A percentile compares a stretch with the other conserved stretches of the same genome.
These are phyloP conservation scores for Pyropia haitanensis DNA, from an alignment of 23 red algal species.

Conservation along the genomic window DNA sequence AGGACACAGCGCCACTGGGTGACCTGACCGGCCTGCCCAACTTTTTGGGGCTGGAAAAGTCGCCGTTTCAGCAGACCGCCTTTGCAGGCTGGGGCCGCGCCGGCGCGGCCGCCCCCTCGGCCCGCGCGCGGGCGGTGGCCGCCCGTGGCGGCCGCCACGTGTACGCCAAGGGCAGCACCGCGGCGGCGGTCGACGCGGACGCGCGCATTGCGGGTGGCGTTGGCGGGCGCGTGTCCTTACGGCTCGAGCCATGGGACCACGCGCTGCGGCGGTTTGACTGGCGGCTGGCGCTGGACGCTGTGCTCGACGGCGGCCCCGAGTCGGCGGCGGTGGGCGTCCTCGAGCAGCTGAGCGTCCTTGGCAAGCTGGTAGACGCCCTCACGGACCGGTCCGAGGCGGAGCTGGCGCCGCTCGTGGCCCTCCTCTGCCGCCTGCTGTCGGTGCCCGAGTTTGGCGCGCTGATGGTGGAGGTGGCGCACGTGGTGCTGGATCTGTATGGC, in stretches of 20 bases:
- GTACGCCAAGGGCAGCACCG: constrained; percentile 32
- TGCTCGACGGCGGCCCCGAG: constrained; percentile 26
- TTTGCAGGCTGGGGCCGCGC: constrained; percentile 53
- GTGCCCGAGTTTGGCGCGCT: constrained; percentile 28
- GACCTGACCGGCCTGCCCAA: neutral
- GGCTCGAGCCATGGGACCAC: constrained; percentile 32
- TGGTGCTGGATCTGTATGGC: constrained; percentile 65
- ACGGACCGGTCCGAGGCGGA: constrained; percentile 3
- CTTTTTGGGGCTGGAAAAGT: constrained; percentile 6
- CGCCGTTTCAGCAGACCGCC: constrained; percentile 7
- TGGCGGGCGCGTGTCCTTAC: neutral
- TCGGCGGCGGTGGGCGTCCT: constrained; percentile 52
- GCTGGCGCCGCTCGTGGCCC: constrained; percentile 38
- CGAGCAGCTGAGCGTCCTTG: constrained; percentile 61
- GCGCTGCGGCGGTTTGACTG: constrained; percentile 49
- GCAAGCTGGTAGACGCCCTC: constrained; percentile 41
- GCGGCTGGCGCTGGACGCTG: constrained; percentile 39
- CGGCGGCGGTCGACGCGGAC: constrained; percentile 13
- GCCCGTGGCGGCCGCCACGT: constrained; percentile 29
- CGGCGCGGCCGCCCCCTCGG: constrained; percentile 19
- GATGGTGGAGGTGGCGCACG: constrained; percentile 54
- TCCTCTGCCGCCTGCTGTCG: constrained; percentile 38
- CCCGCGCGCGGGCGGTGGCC: neutral
- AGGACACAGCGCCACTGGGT: neutral
- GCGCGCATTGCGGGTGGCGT: constrained; percentile 12